Percentiles rank a stretch among this genome's conserved stretches.
Conservation (phyloP, 345 rosid species). For the Acer campestre region DNA sequence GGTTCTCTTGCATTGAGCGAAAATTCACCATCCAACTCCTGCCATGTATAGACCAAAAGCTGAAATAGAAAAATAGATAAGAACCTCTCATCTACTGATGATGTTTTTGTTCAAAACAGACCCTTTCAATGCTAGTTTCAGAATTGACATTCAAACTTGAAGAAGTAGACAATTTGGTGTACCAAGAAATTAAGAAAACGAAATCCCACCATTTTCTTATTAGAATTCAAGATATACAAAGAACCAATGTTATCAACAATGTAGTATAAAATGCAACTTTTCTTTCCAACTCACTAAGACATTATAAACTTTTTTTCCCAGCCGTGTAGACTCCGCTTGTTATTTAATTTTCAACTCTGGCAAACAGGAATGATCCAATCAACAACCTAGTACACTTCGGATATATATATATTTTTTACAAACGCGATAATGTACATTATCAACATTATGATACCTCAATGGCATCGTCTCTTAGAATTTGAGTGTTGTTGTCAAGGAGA, state of each 20-base stretch:
- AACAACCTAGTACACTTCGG: constrained; percentile 26
- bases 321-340: background rate
- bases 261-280: constrained; percentile 13
- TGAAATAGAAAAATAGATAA: background rate
- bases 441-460: constrained; percentile 31
- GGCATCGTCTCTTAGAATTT: constrained; percentile 33
- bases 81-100: background rate
- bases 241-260: constrained; percentile 24
- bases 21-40: constrained; percentile 2
- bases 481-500: constrained; percentile 59
- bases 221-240: constrained; percentile 30
- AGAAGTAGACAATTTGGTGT: constrained; percentile 17
- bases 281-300: background rate
- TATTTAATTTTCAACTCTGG: constrained; percentile 16
- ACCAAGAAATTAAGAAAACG: constrained; percentile 31
- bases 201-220: constrained; percentile 34
- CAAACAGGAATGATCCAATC: constrained; percentile 25
- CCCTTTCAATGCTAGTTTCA: background rate
- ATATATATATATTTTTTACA: constrained; percentile 13
- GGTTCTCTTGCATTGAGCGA: constrained; percentile 1
- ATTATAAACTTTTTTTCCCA: background rate
- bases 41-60: background rate
- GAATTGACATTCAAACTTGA: constrained; percentile 10
- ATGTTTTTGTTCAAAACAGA: background rate
- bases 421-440: constrained; percentile 27